Evolutionary conservation across 2,329 filamentous ascomycete species (phyloP).

Genomic region (Cladosporium cucumerinum): DNA sequence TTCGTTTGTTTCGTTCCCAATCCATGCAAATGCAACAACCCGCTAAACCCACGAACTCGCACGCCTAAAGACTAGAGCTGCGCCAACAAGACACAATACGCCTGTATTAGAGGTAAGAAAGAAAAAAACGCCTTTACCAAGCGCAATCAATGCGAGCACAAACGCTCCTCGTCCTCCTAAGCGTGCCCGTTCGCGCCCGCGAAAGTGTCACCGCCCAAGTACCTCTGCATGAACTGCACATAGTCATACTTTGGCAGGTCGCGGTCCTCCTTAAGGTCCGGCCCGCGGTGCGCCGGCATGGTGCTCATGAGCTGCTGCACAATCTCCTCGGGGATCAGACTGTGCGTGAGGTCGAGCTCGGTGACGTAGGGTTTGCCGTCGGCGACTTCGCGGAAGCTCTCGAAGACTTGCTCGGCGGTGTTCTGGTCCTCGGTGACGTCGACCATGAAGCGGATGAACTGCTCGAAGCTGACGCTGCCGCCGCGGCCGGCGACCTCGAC

Average conservation of each 20-base stretch:
- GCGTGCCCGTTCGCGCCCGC: conserved; percentile 8
- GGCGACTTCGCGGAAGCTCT: conserved; percentile 94
- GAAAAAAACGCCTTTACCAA: background rate
- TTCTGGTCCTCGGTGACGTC: conserved; percentile 98
- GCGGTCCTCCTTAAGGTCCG: conserved; percentile 80
- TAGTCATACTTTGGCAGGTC: conserved; percentile 90
- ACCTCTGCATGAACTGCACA: conserved; percentile 91
- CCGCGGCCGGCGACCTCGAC: conserved; percentile 70
- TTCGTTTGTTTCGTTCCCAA: background rate
- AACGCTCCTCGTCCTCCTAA: conserved; percentile 5
- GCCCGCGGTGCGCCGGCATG: conserved; percentile 80
- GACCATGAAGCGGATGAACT: conserved; percentile 99
- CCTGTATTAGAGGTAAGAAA: background rate
- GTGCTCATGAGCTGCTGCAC: conserved; percentile 87
- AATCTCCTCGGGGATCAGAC: conserved; percentile 91
- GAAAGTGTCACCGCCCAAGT: conserved; percentile 31
- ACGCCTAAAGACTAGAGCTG: background rate
- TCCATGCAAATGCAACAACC: background rate
- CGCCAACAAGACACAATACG: background rate
- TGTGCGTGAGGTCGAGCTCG: conserved; percentile 92
- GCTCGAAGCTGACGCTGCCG: conserved; percentile 83
- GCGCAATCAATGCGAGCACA: background rate
- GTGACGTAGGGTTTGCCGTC: conserved; percentile 99
- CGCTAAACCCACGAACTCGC: background rate
- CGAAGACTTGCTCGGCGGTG: conserved; percentile 96